Conservation (phyloP, 257 asterid species). For the Rauvolfia tetraphylla region DNA sequence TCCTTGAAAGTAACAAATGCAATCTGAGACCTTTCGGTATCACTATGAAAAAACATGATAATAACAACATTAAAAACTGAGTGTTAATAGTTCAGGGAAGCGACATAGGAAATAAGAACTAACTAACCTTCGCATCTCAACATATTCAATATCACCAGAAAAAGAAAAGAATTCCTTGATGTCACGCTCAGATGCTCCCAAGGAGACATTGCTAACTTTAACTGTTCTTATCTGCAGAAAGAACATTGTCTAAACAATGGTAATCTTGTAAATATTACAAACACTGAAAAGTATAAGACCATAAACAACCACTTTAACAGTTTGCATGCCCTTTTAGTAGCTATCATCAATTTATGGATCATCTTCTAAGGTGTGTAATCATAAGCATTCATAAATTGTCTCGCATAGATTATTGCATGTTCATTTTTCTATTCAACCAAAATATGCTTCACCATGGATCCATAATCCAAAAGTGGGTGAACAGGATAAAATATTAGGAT, state of each 20-base stretch:
- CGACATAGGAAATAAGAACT: slow-evolving; percentile 16
- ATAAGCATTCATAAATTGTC: not conserved
- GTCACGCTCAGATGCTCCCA: slow-evolving; percentile 83
- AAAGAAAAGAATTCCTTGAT: slow-evolving; percentile 86
- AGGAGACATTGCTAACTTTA: slow-evolving; percentile 81
- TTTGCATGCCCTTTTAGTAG: not conserved
- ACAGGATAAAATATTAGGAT: too few relatives aligned
- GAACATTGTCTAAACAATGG: slow-evolving; percentile 4
- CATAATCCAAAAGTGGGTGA: not conserved
- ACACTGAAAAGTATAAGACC: not conserved
- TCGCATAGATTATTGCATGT: not conserved
- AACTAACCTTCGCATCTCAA: slow-evolving; percentile 74
- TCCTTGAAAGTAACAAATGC: slow-evolving; percentile 95
- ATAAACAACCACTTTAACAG: not conserved
- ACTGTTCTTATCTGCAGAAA: slow-evolving; percentile 63
- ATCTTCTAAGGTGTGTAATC: not conserved
- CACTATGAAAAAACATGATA: slow-evolving; percentile 42
- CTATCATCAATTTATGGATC: not conserved
- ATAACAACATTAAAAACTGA: not conserved
- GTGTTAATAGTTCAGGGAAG: not conserved
- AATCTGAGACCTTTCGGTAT: slow-evolving; percentile 76
- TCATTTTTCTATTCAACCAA: not conserved
- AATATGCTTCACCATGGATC: not conserved
- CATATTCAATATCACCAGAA: slow-evolving; percentile 92
- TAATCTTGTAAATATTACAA: not conserved